A percentile compares a stretch with the other conserved stretches of the same genome.
Conservation (phyloP, 2,329 filamentous ascomycete species). For the Phaeoacremonium minimum region DNA sequence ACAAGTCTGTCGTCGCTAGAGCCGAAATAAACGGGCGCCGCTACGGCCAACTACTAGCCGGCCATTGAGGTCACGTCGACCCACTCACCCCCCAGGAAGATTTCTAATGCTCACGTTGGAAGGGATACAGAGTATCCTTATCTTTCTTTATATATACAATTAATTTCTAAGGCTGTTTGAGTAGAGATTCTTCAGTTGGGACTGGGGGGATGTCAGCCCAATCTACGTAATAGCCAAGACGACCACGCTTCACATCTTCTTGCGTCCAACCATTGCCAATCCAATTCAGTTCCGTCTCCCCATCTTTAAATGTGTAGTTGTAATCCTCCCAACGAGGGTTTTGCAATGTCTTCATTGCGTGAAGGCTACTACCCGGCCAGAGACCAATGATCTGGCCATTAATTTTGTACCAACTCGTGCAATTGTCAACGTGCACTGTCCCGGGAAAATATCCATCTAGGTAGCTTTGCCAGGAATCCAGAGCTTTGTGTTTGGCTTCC, state of each 20-base stretch:
- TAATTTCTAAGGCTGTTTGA: too few species aligned
- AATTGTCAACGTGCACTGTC: background rate
- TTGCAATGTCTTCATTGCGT: background rate
- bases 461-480: background rate
- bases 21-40: too few species aligned
- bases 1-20: too few species aligned
- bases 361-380: background rate
- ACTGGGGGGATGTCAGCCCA: background rate
- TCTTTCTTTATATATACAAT: too few species aligned
- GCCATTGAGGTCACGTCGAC: too few species aligned
- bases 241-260: background rate
- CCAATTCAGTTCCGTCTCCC: background rate
- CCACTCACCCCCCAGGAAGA: too few species aligned
- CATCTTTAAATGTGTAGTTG: background rate
- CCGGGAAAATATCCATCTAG: background rate
- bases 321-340: background rate
- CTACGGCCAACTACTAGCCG: too few species aligned
- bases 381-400: background rate
- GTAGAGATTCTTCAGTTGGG: background rate
- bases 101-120: too few species aligned
- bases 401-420: conserved; percentile 1
- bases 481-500: background rate
- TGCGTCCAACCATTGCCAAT: background rate
- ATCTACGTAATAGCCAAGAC: background rate
- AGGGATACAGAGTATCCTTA: too few species aligned